These are phyloP conservation scores for Rhodamnia argentea DNA, from an alignment of 345 rosid species.

Conservation along the genomic window DNA sequence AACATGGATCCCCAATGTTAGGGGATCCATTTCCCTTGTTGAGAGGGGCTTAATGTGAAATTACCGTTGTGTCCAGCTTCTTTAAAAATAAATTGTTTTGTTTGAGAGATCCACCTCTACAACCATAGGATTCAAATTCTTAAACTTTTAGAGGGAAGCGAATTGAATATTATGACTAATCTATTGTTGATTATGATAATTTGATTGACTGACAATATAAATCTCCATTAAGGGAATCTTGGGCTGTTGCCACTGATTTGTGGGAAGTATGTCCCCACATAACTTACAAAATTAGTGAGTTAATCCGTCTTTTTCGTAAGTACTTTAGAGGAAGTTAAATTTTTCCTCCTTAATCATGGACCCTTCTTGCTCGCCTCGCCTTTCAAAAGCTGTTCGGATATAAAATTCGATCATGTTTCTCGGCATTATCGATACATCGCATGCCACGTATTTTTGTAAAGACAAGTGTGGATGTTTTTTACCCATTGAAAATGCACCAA, in stretches of 20 bases:
- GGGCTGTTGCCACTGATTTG: not conserved
- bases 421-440: accelerated
- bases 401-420: not conserved
- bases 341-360: not conserved
- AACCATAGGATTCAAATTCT: not conserved
- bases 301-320: not conserved
- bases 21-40: too few species aligned
- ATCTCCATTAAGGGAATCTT: not conserved
- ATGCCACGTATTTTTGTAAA: not conserved
- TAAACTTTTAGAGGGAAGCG: not conserved
- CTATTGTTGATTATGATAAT: not conserved
- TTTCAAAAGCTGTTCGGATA: too few species aligned
- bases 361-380: too few species aligned
- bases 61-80: not conserved
- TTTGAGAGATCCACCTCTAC: not conserved
- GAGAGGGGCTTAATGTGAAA: not conserved
- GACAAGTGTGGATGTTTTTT: not conserved
- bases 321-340: not conserved
- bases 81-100: not conserved
- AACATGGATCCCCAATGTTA: too few species aligned
- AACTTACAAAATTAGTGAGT: not conserved
- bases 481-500: not conserved
- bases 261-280: not conserved
- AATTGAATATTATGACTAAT: not conserved
- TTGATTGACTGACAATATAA: not conserved